Evolutionary conservation across 2,329 filamentous ascomycete genomes (phyloP), one percentile per base, ranked within the genome.

Genomic region (Colletotrichum caudatum): DNA sequence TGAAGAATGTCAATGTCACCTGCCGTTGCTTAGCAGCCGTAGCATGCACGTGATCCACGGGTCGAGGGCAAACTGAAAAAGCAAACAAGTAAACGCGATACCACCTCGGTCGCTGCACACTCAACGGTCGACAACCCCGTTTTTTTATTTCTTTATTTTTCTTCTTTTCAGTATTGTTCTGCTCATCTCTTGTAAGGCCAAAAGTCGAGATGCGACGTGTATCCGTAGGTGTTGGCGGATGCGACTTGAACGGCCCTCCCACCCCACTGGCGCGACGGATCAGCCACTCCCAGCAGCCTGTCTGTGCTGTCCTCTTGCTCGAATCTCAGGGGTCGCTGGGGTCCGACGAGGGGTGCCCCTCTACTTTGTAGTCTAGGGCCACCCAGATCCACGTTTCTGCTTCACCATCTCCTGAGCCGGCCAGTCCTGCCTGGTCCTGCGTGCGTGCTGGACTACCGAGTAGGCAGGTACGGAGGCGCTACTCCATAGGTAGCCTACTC

Each of bases 291-390:
- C 29, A 59, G 33, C 11, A 2, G 26, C 26, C 26, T 29, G 26
- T 29, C 26, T 29, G 26, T 29, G 2, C 26, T 44, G 37, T 7
- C 8, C 9, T 48, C 7, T 8, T 46, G 1, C 23, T 29, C 20
- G 64, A 46, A 53, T 54, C 69, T 64, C 64, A 71, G 69, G 69
- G 69, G 69, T 58, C 68, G 58, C 53, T 59, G 69, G 69, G 69
- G 69, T 69, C 59, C 65, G 63, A 54, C 53, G 48, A 63, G 67
- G 54, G 44, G 8, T n/a, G n/a, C n/a, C n/a, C n/a, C n/a, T n/a
- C n/a, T n/a, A n/a, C n/a, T n/a, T n/a, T n/a, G n/a, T n/a, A n/a
- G n/a, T 48, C 41, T 26, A 48, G 23, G 39, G 41, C 58, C 44
- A 14, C 18, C 59, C 59, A 23, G 41, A 44, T 53, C 41, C 33